Base-by-base conservation (phyloP, 73 alveolate species). In the Paramecium octaurelia region DNA sequence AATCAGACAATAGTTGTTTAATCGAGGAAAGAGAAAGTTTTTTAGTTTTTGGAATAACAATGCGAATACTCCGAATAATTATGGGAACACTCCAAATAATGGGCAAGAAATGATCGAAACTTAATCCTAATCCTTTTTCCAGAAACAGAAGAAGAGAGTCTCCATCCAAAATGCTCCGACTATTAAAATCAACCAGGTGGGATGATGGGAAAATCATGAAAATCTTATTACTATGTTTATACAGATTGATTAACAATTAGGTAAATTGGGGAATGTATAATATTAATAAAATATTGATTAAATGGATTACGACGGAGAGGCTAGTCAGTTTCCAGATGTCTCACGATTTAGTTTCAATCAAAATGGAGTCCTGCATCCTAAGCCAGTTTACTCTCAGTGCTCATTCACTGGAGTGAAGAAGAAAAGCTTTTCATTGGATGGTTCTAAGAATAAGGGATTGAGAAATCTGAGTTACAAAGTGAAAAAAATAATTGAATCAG, bases 281-380 rank as follows among this genome's bases (percentile, higher is more conserved):
- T 50, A 50, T 50, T 12, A 14, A 50, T 54, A 54, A 18, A 16
- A 54, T 16, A 54, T 54, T 54, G 69, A 68, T 68, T 23, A 73
- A 35, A 73, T 73, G 87, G 59, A 73, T 36, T 73, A 36, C 87
- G 87, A 73, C 40, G 87, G 58, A 36, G 87, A 73, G 38, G 87
- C 87, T 9, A 73, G 87, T 24, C 87, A 73, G n/a, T 73, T 73
- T 43, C 87, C 87, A 21, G 87, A 73, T 73, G 27, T 43, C 12
- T 73, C 87, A 6, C 23, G 87, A 73, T 35, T 73, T 43, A 73
- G 87, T 73, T 73, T 73, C 64, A 73, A 73, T 38, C 57, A 20
- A 18, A 68, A 68, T 68, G 50, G 24, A 68, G 59, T 73, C n/a
- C n/a, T 73, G 24, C 29, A 40, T 6, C 87, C 60, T 1, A 73